Conservation (phyloP, 371 early-diverging fungal species). For the Mortierella sp. region DNA sequence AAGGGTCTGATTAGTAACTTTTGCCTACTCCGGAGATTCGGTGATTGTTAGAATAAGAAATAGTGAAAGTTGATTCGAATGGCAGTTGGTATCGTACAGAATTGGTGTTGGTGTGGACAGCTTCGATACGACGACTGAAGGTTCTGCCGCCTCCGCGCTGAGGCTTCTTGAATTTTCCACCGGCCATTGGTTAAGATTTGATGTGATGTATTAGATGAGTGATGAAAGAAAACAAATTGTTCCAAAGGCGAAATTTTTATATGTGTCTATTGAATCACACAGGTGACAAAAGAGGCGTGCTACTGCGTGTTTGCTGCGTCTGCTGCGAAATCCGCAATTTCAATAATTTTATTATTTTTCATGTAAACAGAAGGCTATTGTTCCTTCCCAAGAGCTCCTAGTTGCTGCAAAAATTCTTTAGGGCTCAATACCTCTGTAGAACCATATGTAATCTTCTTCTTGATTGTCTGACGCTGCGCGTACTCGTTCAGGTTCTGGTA, state of each 20-base stretch:
- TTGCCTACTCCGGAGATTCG: background rate
- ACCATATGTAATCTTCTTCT: conserved; percentile 94
- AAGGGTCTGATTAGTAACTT: background rate
- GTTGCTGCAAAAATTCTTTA: conserved; percentile 86
- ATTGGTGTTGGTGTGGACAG: conserved; percentile 45
- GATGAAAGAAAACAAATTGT: background rate
- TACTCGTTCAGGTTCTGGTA: conserved; percentile 94
- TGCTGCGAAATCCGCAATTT: conserved; percentile 14
- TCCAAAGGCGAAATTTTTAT: conserved; percentile 5
- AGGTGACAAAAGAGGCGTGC: background rate
- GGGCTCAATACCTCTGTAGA: conserved; percentile 95
- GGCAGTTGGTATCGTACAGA: conserved; percentile 21
- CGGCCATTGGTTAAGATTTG: conserved; percentile 44
- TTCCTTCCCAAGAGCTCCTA: conserved; percentile 72
- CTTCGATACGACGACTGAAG: conserved; percentile 59
- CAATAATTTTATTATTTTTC: background rate
- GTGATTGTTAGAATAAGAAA: background rate
- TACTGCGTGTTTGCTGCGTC: conserved; percentile 5
- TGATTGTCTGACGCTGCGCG: conserved; percentile 74
- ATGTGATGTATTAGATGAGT: conserved; percentile 9
- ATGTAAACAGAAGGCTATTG: conserved; percentile 6
- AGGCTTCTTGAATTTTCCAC: conserved; percentile 59
- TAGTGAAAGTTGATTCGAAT: background rate
- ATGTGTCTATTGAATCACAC: background rate
- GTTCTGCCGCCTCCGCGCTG: conserved; percentile 63